Percentiles rank a stretch among this genome's conserved stretches.
Evolutionary conservation across 75 land plant genomes (phyloP).

Genomic region (Pinus albicaulis): DNA sequence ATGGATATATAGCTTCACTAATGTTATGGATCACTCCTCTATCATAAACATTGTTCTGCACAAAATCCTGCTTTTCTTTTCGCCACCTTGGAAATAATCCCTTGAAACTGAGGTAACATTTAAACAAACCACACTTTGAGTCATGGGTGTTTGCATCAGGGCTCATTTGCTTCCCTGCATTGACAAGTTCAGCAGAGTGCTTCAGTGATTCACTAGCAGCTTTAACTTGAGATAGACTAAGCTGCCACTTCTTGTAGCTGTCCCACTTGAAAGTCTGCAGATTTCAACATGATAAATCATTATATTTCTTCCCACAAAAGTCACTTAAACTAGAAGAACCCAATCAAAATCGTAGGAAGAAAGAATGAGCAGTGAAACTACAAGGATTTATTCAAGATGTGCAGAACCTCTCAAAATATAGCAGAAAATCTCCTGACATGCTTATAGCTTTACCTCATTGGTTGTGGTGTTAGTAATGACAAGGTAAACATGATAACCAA

Average conservation of each 20-base stretch:
- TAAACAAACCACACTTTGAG: not conserved
- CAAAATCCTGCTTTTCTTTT: conserved; percentile 23
- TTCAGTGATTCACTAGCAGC: conserved; percentile 54
- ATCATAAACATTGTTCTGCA: conserved; percentile 54
- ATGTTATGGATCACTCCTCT: conserved; percentile 50
- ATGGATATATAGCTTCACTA: conserved; percentile 41
- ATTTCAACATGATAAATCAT: not conserved
- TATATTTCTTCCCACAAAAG: not conserved
- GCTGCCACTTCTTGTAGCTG: conserved; percentile 53
- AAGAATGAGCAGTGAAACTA: not conserved
- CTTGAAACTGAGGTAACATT: conserved; percentile 4
- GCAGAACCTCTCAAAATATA: not conserved
- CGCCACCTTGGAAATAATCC: conserved; percentile 45
- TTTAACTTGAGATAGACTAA: conserved; percentile 49
- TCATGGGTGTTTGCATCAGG: conserved; percentile 15
- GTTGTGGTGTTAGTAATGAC: conserved; percentile 86
- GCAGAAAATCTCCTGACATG: not conserved
- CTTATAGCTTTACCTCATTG: conserved; percentile 69
- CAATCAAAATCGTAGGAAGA: not conserved
- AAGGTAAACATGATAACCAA: conserved; percentile 76
- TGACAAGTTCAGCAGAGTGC: conserved; percentile 13
- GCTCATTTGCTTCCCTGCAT: not conserved
- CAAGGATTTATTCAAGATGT: not conserved
- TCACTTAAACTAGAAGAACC: conserved; percentile 8
- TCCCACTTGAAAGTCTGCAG: conserved; percentile 78